Conservation (phyloP, 2,329 filamentous ascomycete species). For the Cladosporium phlei region DNA sequence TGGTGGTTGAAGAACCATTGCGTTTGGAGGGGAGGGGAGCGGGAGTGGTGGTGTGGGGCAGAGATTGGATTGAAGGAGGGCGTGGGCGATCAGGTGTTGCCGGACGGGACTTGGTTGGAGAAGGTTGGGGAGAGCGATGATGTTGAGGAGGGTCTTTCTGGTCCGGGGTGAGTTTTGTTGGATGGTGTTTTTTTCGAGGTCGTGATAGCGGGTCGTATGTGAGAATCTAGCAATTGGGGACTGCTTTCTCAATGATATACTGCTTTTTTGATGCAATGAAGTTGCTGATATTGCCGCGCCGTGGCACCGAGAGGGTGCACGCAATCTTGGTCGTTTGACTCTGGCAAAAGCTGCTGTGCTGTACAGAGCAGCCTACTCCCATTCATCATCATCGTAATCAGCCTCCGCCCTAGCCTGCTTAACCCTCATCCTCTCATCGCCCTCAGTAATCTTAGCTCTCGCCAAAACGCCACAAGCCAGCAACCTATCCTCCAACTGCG, state of each 20-base stretch:
- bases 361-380: constrained; percentile 1
- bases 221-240: no score
- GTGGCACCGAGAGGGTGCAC: no score
- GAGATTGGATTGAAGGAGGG: constrained; percentile 6
- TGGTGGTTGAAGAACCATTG: constrained; percentile 13
- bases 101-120: constrained; percentile 8
- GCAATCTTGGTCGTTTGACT: no score
- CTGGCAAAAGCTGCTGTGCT: no score
- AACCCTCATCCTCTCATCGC: constrained; percentile 36
- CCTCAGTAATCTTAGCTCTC: constrained; percentile 47
- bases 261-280: no score
- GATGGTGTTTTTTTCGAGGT: no score
- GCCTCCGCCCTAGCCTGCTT: constrained; percentile 31
- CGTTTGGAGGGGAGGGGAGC: background rate
- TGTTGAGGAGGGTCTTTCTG: no score
- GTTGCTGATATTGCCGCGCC: no score
- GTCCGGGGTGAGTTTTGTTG: no score
- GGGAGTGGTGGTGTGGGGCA: constrained; percentile 6
- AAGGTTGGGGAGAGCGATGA: background rate
- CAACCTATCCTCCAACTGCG: constrained; percentile 50
- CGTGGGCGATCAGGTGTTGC: constrained; percentile 6
- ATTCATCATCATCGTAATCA: constrained; percentile 43
- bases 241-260: no score
- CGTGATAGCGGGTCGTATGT: no score
- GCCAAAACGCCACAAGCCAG: constrained; percentile 49